These are phyloP conservation scores for Anthoceros angustus DNA, from an alignment of 225 moss, liverwort and hornwort species.

Conservation along the genomic window DNA sequence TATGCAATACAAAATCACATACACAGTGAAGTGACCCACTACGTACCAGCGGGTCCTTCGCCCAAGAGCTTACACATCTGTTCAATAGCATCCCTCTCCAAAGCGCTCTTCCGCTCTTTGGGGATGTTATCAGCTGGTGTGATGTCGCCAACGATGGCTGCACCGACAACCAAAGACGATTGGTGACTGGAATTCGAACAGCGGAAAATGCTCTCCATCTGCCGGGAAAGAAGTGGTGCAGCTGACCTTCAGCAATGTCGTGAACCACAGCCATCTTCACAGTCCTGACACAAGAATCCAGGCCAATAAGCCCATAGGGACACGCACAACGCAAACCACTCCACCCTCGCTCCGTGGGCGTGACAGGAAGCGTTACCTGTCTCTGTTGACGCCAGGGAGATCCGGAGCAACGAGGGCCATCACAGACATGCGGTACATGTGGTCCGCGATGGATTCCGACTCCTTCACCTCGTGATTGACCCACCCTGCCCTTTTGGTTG, in stretches of 20 bases:
- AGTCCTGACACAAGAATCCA: constrained; percentile 30
- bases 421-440: constrained; percentile 97
- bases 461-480: constrained; percentile 88
- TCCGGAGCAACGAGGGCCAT: constrained; percentile 84
- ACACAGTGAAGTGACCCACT: background rate
- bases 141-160: constrained; percentile 93
- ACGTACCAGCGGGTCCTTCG: constrained; percentile 41
- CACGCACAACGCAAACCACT: background rate
- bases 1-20: background rate
- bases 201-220: background rate
- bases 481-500: constrained; percentile 96
- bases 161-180: background rate
- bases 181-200: background rate
- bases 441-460: constrained; percentile 90
- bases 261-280: constrained; percentile 99
- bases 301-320: constrained; percentile 8
- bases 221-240: background rate
- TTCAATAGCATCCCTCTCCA: constrained; percentile 73
- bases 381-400: constrained; percentile 80
- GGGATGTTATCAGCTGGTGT: constrained; percentile 71
- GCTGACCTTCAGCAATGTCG: constrained; percentile 77
- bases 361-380: constrained; percentile 28
- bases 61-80: constrained; percentile 75
- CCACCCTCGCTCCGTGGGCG: background rate
- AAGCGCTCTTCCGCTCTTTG: constrained; percentile 86